A percentile compares a stretch with the other conserved stretches of the same genome.
Evolutionary conservation across 2,329 filamentous ascomycete species (phyloP).

Genomic region (Hypoxylon sp.): DNA sequence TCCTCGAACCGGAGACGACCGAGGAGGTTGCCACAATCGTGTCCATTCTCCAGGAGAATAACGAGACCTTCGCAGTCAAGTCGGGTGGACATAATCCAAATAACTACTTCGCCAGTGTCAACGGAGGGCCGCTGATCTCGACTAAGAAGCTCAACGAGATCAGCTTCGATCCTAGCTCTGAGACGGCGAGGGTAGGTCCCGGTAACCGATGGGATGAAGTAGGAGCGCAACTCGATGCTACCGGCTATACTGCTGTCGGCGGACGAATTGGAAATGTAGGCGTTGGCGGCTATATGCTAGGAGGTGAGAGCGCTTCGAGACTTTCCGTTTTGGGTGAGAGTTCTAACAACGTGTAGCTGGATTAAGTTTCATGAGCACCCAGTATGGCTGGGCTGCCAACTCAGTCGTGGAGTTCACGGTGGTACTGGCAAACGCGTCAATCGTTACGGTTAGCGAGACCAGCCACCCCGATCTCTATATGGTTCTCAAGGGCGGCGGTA

Average conservation of each 20-base stretch:
- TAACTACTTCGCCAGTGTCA: constrained; percentile 64
- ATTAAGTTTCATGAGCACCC: constrained; percentile 64
- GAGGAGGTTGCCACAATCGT: constrained; percentile 68
- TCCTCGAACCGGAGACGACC: constrained; percentile 61
- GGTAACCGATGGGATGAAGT: constrained; percentile 61
- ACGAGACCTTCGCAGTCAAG: constrained; percentile 67
- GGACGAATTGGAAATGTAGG: constrained; percentile 62
- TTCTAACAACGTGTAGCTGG: constrained; percentile 60
- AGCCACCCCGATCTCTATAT: constrained; percentile 64
- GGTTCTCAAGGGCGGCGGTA: constrained; percentile 68
- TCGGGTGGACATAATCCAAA: constrained; percentile 71
- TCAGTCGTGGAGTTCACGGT: constrained; percentile 64
- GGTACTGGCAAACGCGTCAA: constrained; percentile 64
- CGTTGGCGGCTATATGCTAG: constrained; percentile 65
- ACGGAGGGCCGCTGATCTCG: constrained; percentile 64
- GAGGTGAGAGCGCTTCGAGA: constrained; percentile 63
- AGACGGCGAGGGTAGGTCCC: constrained; percentile 60
- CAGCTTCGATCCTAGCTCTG: constrained; percentile 54
- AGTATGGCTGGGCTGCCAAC: constrained; percentile 66
- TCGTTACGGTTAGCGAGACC: constrained; percentile 60
- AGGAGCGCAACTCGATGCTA: constrained; percentile 56
- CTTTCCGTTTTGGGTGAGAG: constrained; percentile 52
- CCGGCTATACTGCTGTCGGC: constrained; percentile 59
- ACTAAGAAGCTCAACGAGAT: constrained; percentile 60
- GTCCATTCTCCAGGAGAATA: constrained; percentile 60